Evolutionary conservation across 768 basidiomycete species (phyloP), one percentile per base, ranked within the genome.

Genomic region (Lentinula sp.): DNA sequence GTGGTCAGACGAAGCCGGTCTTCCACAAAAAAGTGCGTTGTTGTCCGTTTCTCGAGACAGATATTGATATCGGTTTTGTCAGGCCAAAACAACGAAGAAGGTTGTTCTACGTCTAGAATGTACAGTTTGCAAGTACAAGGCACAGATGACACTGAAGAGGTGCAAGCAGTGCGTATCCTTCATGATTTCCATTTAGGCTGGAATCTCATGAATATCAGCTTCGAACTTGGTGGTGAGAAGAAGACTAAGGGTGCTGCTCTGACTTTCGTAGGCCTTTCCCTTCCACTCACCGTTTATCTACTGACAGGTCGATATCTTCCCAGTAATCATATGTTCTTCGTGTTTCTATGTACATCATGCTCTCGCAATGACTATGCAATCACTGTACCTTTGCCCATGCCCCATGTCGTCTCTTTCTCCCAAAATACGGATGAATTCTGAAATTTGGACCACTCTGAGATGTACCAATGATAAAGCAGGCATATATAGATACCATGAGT

Each of bases 1-100:
- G 96, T 90, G 96, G 96, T 80, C 96, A 99, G 85, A 99, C 96
- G 62, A 99, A 99, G 83, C 96, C 96, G 63, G 95, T 99, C 79
- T 99, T 99, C 90, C 97, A 99, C 91, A 99, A 99, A 85, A 98
- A 97, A 89, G 94, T 87, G 66, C 69, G 79, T 73, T 50, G 9
- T 52, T 9, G 5, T 20, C 62, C 1, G 13, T 23, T 41, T 12
- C 23, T 13, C 28, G 8, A 16, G 32, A 15, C 36, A 3, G 12
- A 2, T 7, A 9, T 15, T 43, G 18, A 52, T 18, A 10, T 51
- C 18, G 9, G 2, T 0, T 1, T 49, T 18, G 8, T 12, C 1
- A 93, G 90, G 93, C 94, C 62, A 96, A 96, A 85, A 96, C 94
- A 63, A 98, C 96, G 66, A 99, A 98, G 90, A 99, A 99, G 84